Conservation (phyloP, 2,329 filamentous ascomycete species). For the Nothophoma quercina region DNA sequence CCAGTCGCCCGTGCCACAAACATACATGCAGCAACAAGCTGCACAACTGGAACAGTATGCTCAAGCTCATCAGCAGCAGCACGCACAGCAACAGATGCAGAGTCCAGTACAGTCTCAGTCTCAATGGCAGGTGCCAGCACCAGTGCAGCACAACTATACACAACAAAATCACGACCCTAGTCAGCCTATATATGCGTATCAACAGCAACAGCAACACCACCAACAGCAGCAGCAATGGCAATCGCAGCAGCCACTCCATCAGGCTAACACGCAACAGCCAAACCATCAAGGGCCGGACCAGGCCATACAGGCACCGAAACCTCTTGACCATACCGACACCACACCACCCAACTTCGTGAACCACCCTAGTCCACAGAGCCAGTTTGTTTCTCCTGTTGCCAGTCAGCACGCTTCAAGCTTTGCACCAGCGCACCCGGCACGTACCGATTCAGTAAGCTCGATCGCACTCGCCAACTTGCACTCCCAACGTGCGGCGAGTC, state of each 20-base stretch:
- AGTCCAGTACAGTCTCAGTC: constrained; percentile 22
- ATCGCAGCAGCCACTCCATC: constrained; percentile 35
- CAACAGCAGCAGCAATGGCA: constrained; percentile 18
- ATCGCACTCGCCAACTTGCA: constrained; percentile 41
- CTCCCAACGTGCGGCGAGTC: constrained; percentile 33
- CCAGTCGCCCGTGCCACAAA: constrained; percentile 18
- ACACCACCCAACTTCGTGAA: constrained; percentile 35
- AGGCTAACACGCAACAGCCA: constrained; percentile 27
- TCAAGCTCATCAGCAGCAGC: constrained; percentile 16
- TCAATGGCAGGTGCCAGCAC: constrained; percentile 31
- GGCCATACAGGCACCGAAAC: constrained; percentile 38
- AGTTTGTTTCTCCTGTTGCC: constrained; percentile 44
- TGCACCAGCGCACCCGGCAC: constrained; percentile 26
- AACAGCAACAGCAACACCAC: constrained; percentile 16
- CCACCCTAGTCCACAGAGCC: constrained; percentile 38
- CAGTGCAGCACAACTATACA: constrained; percentile 17
- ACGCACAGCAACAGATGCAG: constrained; percentile 15
- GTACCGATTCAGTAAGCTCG: constrained; percentile 43
- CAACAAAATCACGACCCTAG: constrained; percentile 21
- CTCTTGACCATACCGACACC: constrained; percentile 33
- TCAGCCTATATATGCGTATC: constrained; percentile 19
- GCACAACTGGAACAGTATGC: constrained; percentile 15
- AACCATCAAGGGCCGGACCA: constrained; percentile 27
- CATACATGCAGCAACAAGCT: constrained; percentile 27
- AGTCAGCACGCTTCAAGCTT: constrained; percentile 39